These are phyloP conservation scores for Sclerospora graminicola DNA, from an alignment of 352 stramenopile genomes.

Conservation along the genomic window DNA sequence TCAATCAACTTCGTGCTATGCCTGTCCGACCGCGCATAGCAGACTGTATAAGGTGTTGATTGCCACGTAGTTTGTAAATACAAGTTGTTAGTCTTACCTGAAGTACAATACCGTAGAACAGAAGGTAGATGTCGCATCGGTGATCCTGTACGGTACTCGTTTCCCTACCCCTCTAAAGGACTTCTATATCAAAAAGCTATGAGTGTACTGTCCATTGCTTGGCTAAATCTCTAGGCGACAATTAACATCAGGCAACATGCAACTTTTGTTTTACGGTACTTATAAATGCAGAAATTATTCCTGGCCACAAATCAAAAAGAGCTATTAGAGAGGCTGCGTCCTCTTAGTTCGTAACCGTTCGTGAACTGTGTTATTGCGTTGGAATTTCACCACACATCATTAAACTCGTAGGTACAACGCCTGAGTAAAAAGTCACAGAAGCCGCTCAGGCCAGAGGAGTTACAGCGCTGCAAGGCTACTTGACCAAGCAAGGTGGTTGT, in stretches of 20 bases:
- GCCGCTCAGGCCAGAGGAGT: constrained; percentile 54
- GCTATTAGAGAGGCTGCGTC: constrained; percentile 70
- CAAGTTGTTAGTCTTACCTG: background rate
- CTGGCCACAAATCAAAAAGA: constrained; percentile 60
- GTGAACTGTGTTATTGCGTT: background rate
- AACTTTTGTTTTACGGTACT: too few relatives aligned
- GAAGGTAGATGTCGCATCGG: too few relatives aligned
- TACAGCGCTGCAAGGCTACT: constrained; percentile 66
- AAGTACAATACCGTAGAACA: too few relatives aligned
- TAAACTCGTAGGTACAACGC: constrained; percentile 46
- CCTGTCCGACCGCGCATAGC: constrained; percentile 49
- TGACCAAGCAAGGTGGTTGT: constrained; percentile 80
- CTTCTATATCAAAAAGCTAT: too few relatives aligned
- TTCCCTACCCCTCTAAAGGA: too few relatives aligned
- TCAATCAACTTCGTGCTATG: constrained; percentile 50
- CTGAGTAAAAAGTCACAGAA: constrained; percentile 71
- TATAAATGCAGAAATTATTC: constrained; percentile 57
- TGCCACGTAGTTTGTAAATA: background rate
- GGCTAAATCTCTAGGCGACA: too few relatives aligned
- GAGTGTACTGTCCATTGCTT: too few relatives aligned
- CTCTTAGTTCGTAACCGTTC: constrained; percentile 35
- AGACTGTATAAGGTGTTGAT: constrained; percentile 38
- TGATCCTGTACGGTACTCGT: too few relatives aligned
- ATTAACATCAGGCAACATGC: too few relatives aligned
- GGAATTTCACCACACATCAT: background rate